phyloP scores from a whole-genome alignment of 352 stramenopile genomes.

The Phytophthora ramorum region DNA sequence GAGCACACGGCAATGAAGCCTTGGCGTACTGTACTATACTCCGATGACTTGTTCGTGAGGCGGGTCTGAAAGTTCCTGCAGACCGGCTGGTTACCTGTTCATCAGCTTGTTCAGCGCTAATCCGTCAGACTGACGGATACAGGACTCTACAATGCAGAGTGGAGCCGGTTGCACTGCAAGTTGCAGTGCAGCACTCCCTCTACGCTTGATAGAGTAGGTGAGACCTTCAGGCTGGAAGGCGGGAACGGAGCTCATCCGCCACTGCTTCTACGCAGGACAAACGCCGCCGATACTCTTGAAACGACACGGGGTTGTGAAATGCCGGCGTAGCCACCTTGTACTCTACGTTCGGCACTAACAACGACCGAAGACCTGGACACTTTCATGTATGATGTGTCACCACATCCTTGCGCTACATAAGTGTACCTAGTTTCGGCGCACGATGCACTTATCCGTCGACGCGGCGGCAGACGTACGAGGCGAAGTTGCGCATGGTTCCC shows the following conservation, averaged over 20 bases:
- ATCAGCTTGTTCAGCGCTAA: constrained; percentile 20
- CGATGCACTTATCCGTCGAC: too few relatives aligned
- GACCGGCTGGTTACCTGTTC: background rate
- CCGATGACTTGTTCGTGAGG: too few relatives aligned
- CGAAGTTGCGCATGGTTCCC: too few relatives aligned
- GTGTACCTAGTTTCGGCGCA: too few relatives aligned
- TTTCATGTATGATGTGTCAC: background rate
- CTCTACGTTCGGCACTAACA: background rate
- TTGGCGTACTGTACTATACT: too few relatives aligned
- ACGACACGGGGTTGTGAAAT: background rate
- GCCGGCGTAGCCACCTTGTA: background rate
- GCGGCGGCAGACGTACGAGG: too few relatives aligned
- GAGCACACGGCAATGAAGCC: background rate
- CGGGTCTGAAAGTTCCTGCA: constrained; percentile 8
- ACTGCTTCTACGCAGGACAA: constrained; percentile 10
- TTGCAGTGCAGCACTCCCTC: background rate
- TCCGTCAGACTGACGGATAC: too few relatives aligned
- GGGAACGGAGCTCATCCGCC: constrained; percentile 15
- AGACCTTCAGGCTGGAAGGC: constrained; percentile 14
- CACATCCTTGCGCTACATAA: too few relatives aligned
- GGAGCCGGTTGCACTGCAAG: constrained; percentile 1
- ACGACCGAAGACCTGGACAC: background rate
- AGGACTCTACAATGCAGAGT: too few relatives aligned
- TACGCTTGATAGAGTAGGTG: constrained; percentile 24
- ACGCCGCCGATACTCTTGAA: constrained; percentile 1